Evolutionary conservation across 2,329 filamentous ascomycete species (phyloP), one percentile per base, ranked within the genome.

Genomic region (Arthroderma sp.): DNA sequence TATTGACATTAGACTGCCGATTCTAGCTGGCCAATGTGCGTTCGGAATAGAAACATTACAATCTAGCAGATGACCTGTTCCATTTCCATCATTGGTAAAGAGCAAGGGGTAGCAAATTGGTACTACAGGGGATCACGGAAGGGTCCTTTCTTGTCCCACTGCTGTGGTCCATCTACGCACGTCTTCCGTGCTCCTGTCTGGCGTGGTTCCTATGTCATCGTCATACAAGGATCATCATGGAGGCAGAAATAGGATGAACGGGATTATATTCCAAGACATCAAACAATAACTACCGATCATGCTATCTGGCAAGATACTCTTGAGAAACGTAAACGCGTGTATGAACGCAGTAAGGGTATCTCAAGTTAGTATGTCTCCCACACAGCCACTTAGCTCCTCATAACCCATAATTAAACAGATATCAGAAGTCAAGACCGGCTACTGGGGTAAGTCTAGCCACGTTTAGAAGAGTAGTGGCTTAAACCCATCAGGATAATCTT

Each of bases 391-490:
- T 68, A 70, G 65, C 67, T 61, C 69, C 66, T 72, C 71, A 74
- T 66, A 55, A 70, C 69, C 70, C 70, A 73, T 74, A 74, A 57
- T 69, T 65, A 74, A 74, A 74, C 73, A 70, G 69, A 70, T 51
- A 11, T 72, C 72, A 68, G 67, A 71, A 69, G 67, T 63, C 65
- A 66, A 66, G 68, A 65, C 65, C 65, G 65, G 65, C 66, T 64
- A 67, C 68, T 65, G 66, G 71, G 70, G 72, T 61, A 65, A 64
- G 65, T 62, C 63, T 55, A 61, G 58, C 60, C n/a, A 61, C 61
- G 58, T 61, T 59, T 60, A 53, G 41, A 57, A 55, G 53, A 56
- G 23, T 58, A 17, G 54, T 56, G 60, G 59, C 63, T 56, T 64
- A 65, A 62, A 65, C 59, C 58, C 61, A 63, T 64, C 62, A 59